Conservation (phyloP, 192 early-diverging fungal genomes). For the Entomortierella parvispora region DNA sequence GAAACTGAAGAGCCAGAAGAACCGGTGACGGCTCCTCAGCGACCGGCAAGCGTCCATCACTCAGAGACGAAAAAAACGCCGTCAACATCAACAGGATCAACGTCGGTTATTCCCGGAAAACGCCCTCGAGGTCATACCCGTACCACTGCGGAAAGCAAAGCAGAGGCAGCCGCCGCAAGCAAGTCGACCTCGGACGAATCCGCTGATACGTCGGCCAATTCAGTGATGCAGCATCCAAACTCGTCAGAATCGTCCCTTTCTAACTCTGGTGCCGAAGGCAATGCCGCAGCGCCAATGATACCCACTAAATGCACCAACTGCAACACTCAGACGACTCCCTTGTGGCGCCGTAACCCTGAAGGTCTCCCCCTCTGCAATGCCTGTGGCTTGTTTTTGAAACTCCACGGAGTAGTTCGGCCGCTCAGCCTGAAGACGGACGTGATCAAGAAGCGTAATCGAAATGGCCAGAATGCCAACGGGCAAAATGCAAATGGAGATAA, state of each 20-base stretch:
- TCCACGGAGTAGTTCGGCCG: conserved; percentile 91
- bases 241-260: conserved; percentile 26
- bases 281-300: conserved; percentile 37
- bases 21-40: conserved; percentile 1
- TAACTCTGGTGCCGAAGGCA: conserved; percentile 18
- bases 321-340: conserved; percentile 87
- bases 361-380: conserved; percentile 97
- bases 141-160: conserved; percentile 17
- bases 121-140: conserved; percentile 43
- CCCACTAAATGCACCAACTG: conserved; percentile 85
- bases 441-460: conserved; percentile 91
- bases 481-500: conserved; percentile 13
- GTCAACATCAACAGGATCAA: conserved; percentile 27
- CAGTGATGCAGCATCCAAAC: conserved; percentile 19
- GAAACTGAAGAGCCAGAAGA: conserved; percentile 35
- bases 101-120: conserved; percentile 38
- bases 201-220: not conserved
- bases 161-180: conserved; percentile 6
- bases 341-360: conserved; percentile 93
- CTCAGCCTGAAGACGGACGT: conserved; percentile 89
- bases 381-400: conserved; percentile 95
- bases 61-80: conserved; percentile 45
- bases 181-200: conserved; percentile 13
- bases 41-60: conserved; percentile 3
- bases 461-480: conserved; percentile 28